Evolutionary conservation across 2,329 filamentous ascomycete genomes (phyloP), one percentile per base, ranked within the genome.

Genomic region (Cephalotrichum gorgonifer): DNA sequence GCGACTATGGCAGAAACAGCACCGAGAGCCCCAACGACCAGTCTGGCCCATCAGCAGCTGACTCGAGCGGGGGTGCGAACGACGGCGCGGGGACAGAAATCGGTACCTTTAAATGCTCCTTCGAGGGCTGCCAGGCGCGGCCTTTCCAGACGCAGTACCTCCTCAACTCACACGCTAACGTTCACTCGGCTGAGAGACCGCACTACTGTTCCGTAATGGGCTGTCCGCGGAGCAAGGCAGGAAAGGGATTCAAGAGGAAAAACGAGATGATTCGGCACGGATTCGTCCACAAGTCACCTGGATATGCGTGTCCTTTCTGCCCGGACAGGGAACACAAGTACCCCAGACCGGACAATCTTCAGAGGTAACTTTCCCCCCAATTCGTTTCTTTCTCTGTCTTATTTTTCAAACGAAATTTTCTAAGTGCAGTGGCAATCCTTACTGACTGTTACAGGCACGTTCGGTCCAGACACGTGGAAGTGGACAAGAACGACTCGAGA

Each of bases 281-380:
- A 1, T 76, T 97, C 3, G 93, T 97, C 4, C 93, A 98, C 60
- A 85, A 89, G 55, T 95, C 88, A 7, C 93, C 93, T 1, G 91
- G 91, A 52, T 98, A 97, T 60, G 83, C 95, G 27, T 98, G 93
- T 64, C 93, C 93, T 0, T 97, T 96, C 62, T 98, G 93, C 64
- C 86, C 88, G 1, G 89, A 95, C 59, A 78, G 89, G 55, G 89
- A 96, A 62, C 91, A 96, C 64, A 90, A 86, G 62, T 97, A 97
- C 63, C 93, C 93, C 5, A 76, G 93, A 56, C 93, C 93, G 30
- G 93, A 98, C 64, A 97, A 97, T 71, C 70, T 98, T 50, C 91
- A 96, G 71, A 82, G 91, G 88, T 94, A 73, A 55, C 76, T 63
- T 46, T 20, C 12, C 9, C 33, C 5, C 22, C n/a, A n/a, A n/a